Evolutionary conservation across 805 yeast species (phyloP).

Genomic region (Saccharomyces kudriavzevii): DNA sequence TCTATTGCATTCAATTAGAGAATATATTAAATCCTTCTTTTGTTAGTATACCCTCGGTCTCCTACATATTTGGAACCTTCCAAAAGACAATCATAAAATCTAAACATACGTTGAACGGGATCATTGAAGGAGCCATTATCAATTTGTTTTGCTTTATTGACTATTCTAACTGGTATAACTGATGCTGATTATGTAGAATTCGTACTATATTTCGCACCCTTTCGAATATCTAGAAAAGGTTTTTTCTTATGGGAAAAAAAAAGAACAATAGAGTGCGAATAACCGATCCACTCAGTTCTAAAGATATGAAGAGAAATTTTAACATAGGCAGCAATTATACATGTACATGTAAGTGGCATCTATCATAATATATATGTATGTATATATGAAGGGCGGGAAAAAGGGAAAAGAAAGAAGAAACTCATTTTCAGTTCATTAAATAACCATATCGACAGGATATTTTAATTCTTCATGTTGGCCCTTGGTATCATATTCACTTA

Average conservation of each 20-base stretch:
- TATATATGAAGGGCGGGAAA: background rate
- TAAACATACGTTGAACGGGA: background rate
- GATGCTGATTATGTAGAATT: background rate
- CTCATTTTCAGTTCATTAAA: background rate
- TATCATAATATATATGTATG: background rate
- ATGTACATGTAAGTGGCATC: background rate
- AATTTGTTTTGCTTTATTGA: background rate
- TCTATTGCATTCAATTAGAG: conserved; percentile 5
- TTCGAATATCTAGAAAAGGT: background rate
- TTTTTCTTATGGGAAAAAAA: background rate
- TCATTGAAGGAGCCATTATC: background rate
- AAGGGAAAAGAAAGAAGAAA: background rate
- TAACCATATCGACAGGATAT: conserved; percentile 17
- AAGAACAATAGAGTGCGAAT: background rate
- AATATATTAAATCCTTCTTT: conserved; percentile 1
- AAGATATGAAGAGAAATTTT: background rate
- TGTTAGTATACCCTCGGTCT: background rate
- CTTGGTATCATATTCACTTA: conserved; percentile 48
- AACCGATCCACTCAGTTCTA: background rate
- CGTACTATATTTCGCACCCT: background rate
- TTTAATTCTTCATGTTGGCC: conserved; percentile 20
- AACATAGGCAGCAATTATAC: background rate
- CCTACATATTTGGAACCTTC: background rate
- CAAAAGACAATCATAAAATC: background rate
- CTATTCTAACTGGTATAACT: background rate